Conservation (phyloP, 306 rosid species). For the Pterocarpus santalinus region DNA sequence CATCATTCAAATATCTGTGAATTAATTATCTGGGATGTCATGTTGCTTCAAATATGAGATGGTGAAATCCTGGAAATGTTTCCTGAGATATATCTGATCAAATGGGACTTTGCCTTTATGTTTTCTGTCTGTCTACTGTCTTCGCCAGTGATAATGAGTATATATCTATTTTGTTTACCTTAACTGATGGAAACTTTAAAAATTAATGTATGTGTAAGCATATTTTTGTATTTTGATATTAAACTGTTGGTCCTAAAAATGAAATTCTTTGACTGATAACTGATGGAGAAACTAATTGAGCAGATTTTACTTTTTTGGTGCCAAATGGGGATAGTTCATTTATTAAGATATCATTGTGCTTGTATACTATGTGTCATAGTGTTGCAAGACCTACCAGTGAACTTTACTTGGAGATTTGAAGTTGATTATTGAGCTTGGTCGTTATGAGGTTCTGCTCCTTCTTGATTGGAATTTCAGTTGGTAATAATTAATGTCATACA, state of each 20-base stretch:
- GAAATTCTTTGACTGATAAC: background rate
- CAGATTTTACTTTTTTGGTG: background rate
- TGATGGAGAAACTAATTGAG: slow-evolving; percentile 19
- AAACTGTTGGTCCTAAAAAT: background rate
- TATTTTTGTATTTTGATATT: slow-evolving; percentile 34
- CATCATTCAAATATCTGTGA: slow-evolving; percentile 28
- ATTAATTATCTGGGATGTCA: slow-evolving; percentile 34
- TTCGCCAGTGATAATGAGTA: slow-evolving; percentile 12
- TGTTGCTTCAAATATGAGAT: slow-evolving; percentile 15
- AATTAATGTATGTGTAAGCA: background rate
- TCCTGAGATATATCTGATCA: slow-evolving; percentile 35
- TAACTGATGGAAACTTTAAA: slow-evolving; percentile 1
- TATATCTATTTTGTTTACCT: slow-evolving; percentile 15
- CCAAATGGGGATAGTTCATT: slow-evolving; percentile 1
- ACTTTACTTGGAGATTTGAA: slow-evolving; percentile 23
- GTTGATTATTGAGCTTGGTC: slow-evolving; percentile 25
- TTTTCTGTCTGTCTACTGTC: slow-evolving; percentile 36
- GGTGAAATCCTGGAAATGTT: slow-evolving; percentile 27
- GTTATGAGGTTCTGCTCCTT: slow-evolving; percentile 25
- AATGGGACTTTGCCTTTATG: slow-evolving; percentile 17
- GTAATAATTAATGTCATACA: slow-evolving; percentile 21
- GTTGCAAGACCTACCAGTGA: background rate
- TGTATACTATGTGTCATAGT: background rate
- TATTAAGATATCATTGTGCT: slow-evolving; percentile 7
- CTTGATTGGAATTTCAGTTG: slow-evolving; percentile 1